These are phyloP conservation scores for Flaveria linearis DNA, from an alignment of 129 eudicot genomes.

Conservation along the genomic window DNA sequence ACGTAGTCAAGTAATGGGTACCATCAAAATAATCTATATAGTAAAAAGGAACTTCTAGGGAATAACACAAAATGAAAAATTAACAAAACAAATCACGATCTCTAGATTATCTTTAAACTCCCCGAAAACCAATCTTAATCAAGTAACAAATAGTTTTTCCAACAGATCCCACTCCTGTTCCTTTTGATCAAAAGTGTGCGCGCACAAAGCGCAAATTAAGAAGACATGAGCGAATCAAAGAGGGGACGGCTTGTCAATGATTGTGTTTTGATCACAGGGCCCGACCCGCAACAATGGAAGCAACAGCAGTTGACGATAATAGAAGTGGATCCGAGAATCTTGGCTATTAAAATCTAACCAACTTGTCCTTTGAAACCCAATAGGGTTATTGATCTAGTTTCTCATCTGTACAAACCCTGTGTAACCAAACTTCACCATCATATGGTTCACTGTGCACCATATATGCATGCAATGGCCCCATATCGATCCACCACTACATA, in stretches of 20 bases:
- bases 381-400: slow-evolving; percentile 28
- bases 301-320: slow-evolving; percentile 34
- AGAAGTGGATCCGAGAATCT: slow-evolving; percentile 50
- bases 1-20: background rate
- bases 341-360: slow-evolving; percentile 35
- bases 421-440: slow-evolving; percentile 33
- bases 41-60: background rate
- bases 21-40: background rate
- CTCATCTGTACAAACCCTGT: slow-evolving; percentile 33
- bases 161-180: slow-evolving; percentile 18
- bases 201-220: slow-evolving; percentile 5
- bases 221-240: slow-evolving; percentile 16
- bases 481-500: slow-evolving; percentile 18
- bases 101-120: slow-evolving; percentile 11
- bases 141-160: background rate
- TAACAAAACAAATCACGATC: background rate
- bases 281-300: slow-evolving; percentile 39
- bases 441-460: slow-evolving; percentile 29
- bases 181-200: background rate
- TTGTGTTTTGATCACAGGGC: slow-evolving; percentile 35
- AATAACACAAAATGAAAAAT: background rate
- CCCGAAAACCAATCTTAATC: background rate
- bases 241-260: slow-evolving; percentile 22
- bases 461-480: slow-evolving; percentile 39
- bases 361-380: slow-evolving; percentile 37